These are phyloP conservation scores for Chenopodium berlandieri DNA, from an alignment of 148 eudicot species.

Conservation along the genomic window DNA sequence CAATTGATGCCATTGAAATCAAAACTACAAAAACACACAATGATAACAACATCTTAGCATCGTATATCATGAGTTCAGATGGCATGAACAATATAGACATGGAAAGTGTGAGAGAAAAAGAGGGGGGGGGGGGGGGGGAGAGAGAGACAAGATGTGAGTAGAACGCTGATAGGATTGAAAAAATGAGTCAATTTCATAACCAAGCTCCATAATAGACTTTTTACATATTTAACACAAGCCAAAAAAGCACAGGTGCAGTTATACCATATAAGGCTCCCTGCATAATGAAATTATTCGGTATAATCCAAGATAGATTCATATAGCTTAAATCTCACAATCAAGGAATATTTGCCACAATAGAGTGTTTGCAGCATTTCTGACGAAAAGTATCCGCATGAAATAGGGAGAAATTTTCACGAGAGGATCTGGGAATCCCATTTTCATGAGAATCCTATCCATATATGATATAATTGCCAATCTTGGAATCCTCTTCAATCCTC, in stretches of 20 bases:
- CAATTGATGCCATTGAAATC: conserved; percentile 68
- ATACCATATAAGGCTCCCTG: no score
- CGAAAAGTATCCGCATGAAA: not conserved
- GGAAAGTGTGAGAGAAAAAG: no score
- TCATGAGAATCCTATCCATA: not conserved
- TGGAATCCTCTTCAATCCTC: not conserved
- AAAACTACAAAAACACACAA: conserved; percentile 13
- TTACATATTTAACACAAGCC: no score
- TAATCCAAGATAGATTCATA: not conserved
- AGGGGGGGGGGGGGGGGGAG: no score
- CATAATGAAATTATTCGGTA: no score
- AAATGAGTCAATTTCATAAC: not conserved
- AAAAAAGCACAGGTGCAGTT: no score
- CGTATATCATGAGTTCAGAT: not conserved
- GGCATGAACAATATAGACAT: not conserved
- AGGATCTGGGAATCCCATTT: not conserved
- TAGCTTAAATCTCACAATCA: not conserved
- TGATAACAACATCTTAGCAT: not conserved
- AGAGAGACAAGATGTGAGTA: no score
- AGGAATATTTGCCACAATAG: not conserved
- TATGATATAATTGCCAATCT: not conserved
- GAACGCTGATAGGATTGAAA: not conserved
- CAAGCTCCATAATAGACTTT: not conserved
- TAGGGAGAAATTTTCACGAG: no score
- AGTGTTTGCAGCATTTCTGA: not conserved